Conservation (phyloP, 2,329 filamentous ascomycete species). For the Diaporthe sp. region DNA sequence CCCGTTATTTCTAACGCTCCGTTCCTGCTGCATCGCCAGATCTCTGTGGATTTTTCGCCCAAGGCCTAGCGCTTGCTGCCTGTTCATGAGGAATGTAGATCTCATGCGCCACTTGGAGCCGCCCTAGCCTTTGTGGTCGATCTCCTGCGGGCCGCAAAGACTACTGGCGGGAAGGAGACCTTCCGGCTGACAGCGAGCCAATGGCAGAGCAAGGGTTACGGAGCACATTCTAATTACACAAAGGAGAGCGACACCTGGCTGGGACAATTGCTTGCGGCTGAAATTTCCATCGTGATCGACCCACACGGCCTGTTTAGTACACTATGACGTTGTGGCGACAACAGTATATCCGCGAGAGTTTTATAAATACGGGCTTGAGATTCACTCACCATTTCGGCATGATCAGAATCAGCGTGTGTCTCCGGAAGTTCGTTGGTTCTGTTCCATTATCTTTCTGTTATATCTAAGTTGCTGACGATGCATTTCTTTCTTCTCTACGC, state of each 20-base stretch:
- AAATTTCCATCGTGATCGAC: not conserved
- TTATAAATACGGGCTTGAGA: not conserved
- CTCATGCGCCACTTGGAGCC: not conserved
- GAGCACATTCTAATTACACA: not conserved
- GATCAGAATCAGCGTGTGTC: not conserved
- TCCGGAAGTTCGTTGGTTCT: too few species aligned
- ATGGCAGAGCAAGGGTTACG: not conserved
- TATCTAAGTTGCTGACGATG: not conserved
- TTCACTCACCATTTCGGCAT: not conserved
- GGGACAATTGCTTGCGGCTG: not conserved
- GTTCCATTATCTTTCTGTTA: too few species aligned
- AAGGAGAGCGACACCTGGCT: not conserved
- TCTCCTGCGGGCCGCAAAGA: not conserved
- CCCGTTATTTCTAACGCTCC: too few species aligned
- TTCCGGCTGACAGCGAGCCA: not conserved
- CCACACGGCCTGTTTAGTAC: not conserved
- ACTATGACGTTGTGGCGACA: not conserved
- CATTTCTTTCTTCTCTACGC: conserved; percentile 20
- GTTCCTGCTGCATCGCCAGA: too few species aligned
- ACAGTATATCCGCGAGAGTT: not conserved
- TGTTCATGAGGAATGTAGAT: not conserved
- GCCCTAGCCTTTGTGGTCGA: conserved; percentile 1
- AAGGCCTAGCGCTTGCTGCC: too few species aligned
- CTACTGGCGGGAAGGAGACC: not conserved
- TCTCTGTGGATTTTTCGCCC: too few species aligned